These are phyloP conservation scores for Neonectria coccinea DNA, from an alignment of 2,329 filamentous ascomycete species.

Conservation along the genomic window DNA sequence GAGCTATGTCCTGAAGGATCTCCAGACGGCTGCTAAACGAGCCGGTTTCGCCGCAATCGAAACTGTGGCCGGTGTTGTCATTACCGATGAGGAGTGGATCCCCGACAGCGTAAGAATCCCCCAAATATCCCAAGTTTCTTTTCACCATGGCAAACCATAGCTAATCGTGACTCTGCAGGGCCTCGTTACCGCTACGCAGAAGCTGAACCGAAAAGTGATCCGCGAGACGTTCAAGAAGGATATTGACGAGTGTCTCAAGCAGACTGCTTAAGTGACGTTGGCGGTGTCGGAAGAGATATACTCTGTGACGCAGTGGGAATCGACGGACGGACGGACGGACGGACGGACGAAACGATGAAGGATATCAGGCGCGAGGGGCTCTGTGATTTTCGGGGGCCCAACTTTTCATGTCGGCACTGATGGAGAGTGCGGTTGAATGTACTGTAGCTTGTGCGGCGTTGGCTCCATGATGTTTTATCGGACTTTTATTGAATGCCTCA, in stretches of 20 bases:
- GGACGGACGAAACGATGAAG: conserved; percentile 30
- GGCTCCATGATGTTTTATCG: conserved; percentile 41
- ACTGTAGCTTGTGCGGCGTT: conserved; percentile 44
- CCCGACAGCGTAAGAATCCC: conserved; percentile 77
- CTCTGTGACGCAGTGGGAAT: conserved; percentile 19
- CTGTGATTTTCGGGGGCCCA: conserved; percentile 17
- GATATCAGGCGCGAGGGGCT: conserved; percentile 38
- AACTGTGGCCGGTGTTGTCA: conserved; percentile 79
- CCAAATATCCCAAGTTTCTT: not conserved
- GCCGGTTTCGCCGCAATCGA: conserved; percentile 78
- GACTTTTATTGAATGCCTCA: conserved; percentile 32
- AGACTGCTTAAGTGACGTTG: conserved; percentile 31
- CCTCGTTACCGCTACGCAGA: conserved; percentile 71
- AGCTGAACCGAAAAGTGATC: conserved; percentile 67
- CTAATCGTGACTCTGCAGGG: conserved; percentile 56
- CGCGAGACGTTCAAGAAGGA: conserved; percentile 63
- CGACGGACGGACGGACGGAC: conserved; percentile 8
- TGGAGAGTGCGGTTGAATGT: conserved; percentile 38
- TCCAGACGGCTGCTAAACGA: conserved; percentile 73
- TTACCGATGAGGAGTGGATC: conserved; percentile 90
- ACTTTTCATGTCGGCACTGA: conserved; percentile 19
- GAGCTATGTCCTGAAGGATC: conserved; percentile 71
- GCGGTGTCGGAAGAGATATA: conserved; percentile 11
- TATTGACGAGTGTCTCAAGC: conserved; percentile 59
- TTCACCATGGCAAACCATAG: not conserved